Evolutionary conservation across 2,329 filamentous ascomycete species (phyloP), one percentile per base, ranked within the genome.

Genomic region (Parastagonospora nodorum): DNA sequence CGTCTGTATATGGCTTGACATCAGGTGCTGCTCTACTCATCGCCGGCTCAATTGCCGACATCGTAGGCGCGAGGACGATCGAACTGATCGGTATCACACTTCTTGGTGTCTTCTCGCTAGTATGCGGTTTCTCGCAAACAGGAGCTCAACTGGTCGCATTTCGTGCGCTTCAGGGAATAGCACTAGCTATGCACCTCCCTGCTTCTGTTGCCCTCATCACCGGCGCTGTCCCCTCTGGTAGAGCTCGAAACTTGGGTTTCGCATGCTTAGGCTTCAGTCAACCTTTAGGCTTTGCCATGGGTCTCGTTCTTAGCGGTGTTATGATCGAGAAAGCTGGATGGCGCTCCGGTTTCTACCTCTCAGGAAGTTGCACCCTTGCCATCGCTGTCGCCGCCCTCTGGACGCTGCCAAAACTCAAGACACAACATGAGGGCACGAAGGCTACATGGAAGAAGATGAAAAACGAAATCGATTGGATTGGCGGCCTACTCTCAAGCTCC

Each of bases 241-340:
- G 59, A 41, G 51, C 60, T 2, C 50, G 66, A 14, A 71, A 71
- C 63, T 42, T 78, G 62, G 60, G 63, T 0, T 69, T 73, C 54
- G 60, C 57, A 33, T 78, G 74, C 46, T 50, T 81, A 5, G 79
- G 81, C 0, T 60, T 80, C 19, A 76, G 75, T 36, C 75, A 78
- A 47, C 76, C 79, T 0, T 61, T 83, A 0, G 81, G 81, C 0
- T 83, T 81, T 55, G 79, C 78, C 0, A 58, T 81, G 7, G 81
- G 81, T 0, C 63, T 84, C 0, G 76, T 83, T 1, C 54, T 82
- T 1, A 79, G 77, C 8, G 81, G 81, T 10, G 63, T 82, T 1
- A 64, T 83, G 10, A 69, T 78, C 5, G 76, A 81, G 37, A 74
- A 71, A 0, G 60, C 77, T 4, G 80, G 79, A 1, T 83, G 81